Conservation (phyloP, 257 asterid genomes). For the Verbascum thapsus region DNA sequence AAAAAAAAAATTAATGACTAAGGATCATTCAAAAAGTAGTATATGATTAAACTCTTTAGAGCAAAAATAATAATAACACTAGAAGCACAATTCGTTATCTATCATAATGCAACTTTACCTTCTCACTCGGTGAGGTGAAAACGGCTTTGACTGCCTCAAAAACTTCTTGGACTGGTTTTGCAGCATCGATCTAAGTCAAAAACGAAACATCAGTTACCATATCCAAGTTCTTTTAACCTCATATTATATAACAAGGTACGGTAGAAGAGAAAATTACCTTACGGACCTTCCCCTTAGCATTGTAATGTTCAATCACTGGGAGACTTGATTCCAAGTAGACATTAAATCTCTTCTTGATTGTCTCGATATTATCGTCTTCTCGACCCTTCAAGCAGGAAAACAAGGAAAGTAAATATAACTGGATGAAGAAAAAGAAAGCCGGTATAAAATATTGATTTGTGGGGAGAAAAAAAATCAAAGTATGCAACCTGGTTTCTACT, state of each 20-base stretch:
- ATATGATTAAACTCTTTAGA: not conserved
- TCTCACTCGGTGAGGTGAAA: slow-evolving; percentile 45
- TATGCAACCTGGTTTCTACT: slow-evolving; percentile 54
- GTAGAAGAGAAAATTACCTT: slow-evolving; percentile 51
- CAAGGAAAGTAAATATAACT: slow-evolving; percentile 4
- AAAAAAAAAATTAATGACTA: not conserved
- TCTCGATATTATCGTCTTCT: slow-evolving; percentile 61
- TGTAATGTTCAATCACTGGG: slow-evolving; percentile 63
- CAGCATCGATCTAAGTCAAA: slow-evolving; percentile 65
- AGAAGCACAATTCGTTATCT: not conserved
- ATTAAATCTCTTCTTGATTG: slow-evolving; percentile 57
- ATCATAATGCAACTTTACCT: slow-evolving; percentile 46
- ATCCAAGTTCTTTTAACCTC: too few species aligned
- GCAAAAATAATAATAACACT: not conserved
- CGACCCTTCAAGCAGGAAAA: slow-evolving; percentile 46
- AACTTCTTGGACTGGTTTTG: slow-evolving; percentile 69
- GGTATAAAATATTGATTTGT: slow-evolving; percentile 35
- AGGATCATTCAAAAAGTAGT: too few species aligned
- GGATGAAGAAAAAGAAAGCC: slow-evolving; percentile 11
- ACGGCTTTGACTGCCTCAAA: slow-evolving; percentile 72
- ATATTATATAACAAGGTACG: not conserved
- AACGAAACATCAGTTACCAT: slow-evolving; percentile 22
- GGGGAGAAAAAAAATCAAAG: slow-evolving; percentile 25
- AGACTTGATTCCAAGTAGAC: slow-evolving; percentile 63
- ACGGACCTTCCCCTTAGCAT: slow-evolving; percentile 71